Conservation (phyloP, 1,139 yeast genomes). For the Blastobotrys buckinghamii region DNA sequence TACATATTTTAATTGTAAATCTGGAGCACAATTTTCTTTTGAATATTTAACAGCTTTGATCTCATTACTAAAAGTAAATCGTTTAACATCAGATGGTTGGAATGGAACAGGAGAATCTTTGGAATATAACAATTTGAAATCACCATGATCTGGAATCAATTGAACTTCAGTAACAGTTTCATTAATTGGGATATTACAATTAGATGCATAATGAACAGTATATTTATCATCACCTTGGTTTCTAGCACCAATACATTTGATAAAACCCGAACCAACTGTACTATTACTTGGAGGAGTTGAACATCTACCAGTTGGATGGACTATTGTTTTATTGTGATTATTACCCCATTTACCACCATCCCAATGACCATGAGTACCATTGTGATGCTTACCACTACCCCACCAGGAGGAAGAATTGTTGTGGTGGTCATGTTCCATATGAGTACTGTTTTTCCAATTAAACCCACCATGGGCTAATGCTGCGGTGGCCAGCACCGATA, state of each 20-base stretch:
- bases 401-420: neutral
- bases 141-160: neutral
- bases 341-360: neutral
- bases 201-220: slow-evolving; percentile 1
- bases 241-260: slow-evolving; percentile 4
- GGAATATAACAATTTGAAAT: slow-evolving; percentile 1
- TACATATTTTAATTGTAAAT: slow-evolving; percentile 2
- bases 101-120: neutral
- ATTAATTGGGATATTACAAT: neutral
- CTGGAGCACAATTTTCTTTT: neutral
- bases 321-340: neutral
- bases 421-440: no score
- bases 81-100: neutral
- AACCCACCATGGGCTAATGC: slow-evolving; percentile 1
- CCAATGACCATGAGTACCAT: neutral
- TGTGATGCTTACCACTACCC: neutral
- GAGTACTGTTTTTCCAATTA: neutral
- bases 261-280: neutral
- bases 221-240: neutral
- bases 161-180: neutral
- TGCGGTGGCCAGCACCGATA: slow-evolving; percentile 10
- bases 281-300: neutral
- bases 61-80: slow-evolving; percentile 1
- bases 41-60: neutral
- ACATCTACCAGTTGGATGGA: slow-evolving; percentile 1